phyloP scores from a whole-genome alignment of 2,329 filamentous ascomycete genomes.

The Sporothrix pallida region DNA sequence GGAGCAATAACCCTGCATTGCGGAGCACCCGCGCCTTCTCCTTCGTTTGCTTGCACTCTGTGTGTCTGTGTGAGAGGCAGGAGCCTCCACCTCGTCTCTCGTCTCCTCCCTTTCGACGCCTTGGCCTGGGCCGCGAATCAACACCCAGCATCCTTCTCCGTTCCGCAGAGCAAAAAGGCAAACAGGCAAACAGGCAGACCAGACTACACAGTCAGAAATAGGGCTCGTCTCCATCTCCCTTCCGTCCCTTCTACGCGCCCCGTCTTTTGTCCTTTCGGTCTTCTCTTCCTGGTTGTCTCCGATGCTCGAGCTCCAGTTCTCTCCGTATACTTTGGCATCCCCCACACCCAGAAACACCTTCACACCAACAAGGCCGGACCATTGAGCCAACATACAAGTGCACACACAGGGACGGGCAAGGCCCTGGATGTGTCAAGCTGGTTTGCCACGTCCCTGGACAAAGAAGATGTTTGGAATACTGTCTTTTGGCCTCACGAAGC shows the following conservation, averaged over 20 bases:
- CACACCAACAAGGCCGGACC: conserved; percentile 1
- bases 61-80: not conserved
- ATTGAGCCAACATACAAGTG: not conserved
- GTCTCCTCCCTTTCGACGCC: conserved; percentile 19
- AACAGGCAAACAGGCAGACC: conserved; percentile 13
- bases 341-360: conserved; percentile 16
- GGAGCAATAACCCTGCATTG: conserved; percentile 12
- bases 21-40: conserved; percentile 15
- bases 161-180: conserved; percentile 21
- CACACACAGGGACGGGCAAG: not conserved
- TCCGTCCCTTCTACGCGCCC: conserved; percentile 21
- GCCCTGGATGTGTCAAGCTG: not conserved
- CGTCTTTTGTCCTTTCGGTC: not conserved
- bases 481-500: not conserved
- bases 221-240: conserved; percentile 22
- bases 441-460: not conserved
- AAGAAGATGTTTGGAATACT: not conserved
- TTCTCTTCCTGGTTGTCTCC: conserved; percentile 1
- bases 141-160: conserved; percentile 25
- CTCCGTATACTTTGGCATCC: conserved; percentile 25
- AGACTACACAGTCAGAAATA: conserved; percentile 1
- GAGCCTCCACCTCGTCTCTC: not conserved
- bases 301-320: not conserved
- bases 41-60: not conserved
- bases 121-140: conserved; percentile 24